Percentiles rank a stretch among this genome's conserved stretches.
These are phyloP conservation scores for Hericium alpestre DNA, from an alignment of 768 basidiomycete genomes.

Conservation along the genomic window DNA sequence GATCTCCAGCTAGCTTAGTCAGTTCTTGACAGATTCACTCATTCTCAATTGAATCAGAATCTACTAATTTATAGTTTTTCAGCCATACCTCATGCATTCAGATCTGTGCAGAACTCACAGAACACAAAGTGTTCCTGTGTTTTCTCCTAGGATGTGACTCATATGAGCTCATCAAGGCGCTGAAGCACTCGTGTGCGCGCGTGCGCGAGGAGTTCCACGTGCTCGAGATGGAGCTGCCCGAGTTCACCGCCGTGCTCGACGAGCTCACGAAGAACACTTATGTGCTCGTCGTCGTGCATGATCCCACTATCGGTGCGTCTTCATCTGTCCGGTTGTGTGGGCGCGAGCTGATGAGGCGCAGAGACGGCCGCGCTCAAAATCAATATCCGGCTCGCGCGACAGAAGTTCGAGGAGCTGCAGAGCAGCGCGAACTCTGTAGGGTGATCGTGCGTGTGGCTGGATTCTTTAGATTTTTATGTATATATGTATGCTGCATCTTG, in stretches of 20 bases:
- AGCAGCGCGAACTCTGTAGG: slow-evolving; percentile 34
- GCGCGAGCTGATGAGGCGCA: slow-evolving; percentile 21
- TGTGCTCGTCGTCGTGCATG: slow-evolving; percentile 79
- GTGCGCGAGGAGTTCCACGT: slow-evolving; percentile 78
- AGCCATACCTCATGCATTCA: no score
- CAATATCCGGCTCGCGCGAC: slow-evolving; percentile 78
- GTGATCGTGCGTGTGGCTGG: neutral
- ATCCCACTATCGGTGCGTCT: slow-evolving; percentile 69
- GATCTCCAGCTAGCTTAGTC: no score
- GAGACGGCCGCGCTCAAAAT: slow-evolving; percentile 82
- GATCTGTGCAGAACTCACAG: no score
- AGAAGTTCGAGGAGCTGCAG: slow-evolving; percentile 86
- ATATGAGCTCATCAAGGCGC: slow-evolving; percentile 94
- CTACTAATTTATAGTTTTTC: no score
- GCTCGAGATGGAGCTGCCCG: slow-evolving; percentile 75
- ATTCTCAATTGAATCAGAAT: no score
- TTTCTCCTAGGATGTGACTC: no score
- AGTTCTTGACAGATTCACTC: no score
- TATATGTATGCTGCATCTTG: no score
- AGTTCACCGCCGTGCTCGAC: slow-evolving; percentile 85
- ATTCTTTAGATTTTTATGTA: neutral
- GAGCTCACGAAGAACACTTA: slow-evolving; percentile 92
- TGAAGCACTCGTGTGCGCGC: slow-evolving; percentile 85
- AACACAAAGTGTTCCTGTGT: no score
- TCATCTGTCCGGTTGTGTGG: neutral